Evolutionary conservation across 371 early-diverging fungal genomes (phyloP), one percentile per base, ranked within the genome.

Genomic region (Mucor sp.): DNA sequence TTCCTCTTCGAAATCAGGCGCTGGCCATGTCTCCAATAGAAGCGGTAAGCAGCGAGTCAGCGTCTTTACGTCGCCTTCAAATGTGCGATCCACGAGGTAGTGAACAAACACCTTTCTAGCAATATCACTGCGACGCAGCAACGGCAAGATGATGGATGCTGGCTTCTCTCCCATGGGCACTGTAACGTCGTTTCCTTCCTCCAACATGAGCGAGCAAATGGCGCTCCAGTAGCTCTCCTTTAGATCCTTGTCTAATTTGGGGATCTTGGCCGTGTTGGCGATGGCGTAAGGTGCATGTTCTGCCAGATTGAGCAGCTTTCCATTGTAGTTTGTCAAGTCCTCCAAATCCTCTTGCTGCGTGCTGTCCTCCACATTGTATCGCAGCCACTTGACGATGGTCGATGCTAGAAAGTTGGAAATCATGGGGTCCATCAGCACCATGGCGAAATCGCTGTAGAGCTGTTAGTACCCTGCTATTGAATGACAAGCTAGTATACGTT

Each of bases 341-440:
- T 82, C 82, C 17, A 82, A 41, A 60, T 73, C 69, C 5, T 65
- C 76, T 11, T 17, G 55, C 25, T 60, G 67, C 57, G 72, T 60
- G 17, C 57, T 66, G 19, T 70, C 72, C 56, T 83, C 76, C 2
- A 81, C 75, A 41, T 72, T 79, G 33, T 57, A 72, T 33, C 78
- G 68, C 2, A 81, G 43, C 75, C 76, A 78, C 62, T 65, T 66
- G n/a, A 77, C 67, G 37, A 84, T 81, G 23, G 68, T 75, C 0
- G 69, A 60, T 32, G 84, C 77, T 48, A 84, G 61, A 63, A 88
- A 83, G 65, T 86, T 87, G 30, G 86, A 80, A 15, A 85, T 83
- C 62, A 85, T 71, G 2, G 89, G 89, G 58, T 87, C 89, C 74
- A 86, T 85, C 48, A 88, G 60, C 9, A 88, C 78, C 82, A 88